Evolutionary conservation across 2,329 filamentous ascomycete species (phyloP).

Genomic region (Trichoderma pleuroti): DNA sequence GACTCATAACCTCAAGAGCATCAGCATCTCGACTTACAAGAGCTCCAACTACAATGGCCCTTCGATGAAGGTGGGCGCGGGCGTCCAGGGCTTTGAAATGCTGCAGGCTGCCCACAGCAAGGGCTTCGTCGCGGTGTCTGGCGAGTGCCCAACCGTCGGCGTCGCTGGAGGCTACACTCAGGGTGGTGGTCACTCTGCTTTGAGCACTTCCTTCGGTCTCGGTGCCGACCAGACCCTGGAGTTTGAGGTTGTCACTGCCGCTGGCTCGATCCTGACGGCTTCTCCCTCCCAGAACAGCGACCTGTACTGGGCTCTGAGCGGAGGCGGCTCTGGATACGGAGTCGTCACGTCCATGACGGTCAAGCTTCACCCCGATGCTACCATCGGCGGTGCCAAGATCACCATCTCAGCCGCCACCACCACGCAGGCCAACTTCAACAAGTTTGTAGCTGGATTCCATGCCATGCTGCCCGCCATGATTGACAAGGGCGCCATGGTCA

Average conservation of each 20-base stretch:
- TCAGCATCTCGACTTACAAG: conserved; percentile 41
- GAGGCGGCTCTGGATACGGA: conserved; percentile 51
- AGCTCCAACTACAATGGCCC: conserved; percentile 44
- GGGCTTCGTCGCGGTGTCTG: conserved; percentile 50
- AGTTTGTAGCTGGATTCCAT: conserved; percentile 25
- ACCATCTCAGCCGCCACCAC: neutral
- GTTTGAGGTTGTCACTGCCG: conserved; percentile 51
- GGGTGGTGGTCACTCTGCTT: conserved; percentile 54
- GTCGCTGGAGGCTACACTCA: conserved; percentile 58
- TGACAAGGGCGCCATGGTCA: conserved; percentile 46
- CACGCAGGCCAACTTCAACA: neutral
- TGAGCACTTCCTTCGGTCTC: conserved; percentile 52
- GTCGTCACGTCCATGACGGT: conserved; percentile 40
- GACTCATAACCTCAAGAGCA: conserved; percentile 42
- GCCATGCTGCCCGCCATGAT: conserved; percentile 36
- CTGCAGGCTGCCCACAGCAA: conserved; percentile 44
- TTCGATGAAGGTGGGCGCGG: conserved; percentile 53
- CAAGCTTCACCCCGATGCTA: conserved; percentile 30
- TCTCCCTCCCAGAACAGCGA: conserved; percentile 41
- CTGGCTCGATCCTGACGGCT: conserved; percentile 46
- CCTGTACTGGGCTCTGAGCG: conserved; percentile 58
- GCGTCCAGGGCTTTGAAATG: conserved; percentile 48
- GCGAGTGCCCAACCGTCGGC: conserved; percentile 55
- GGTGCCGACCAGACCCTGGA: conserved; percentile 56
- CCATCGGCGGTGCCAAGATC: conserved; percentile 32